phyloP scores from a whole-genome alignment of 129 eudicot genomes.

The Centella asiatica region DNA sequence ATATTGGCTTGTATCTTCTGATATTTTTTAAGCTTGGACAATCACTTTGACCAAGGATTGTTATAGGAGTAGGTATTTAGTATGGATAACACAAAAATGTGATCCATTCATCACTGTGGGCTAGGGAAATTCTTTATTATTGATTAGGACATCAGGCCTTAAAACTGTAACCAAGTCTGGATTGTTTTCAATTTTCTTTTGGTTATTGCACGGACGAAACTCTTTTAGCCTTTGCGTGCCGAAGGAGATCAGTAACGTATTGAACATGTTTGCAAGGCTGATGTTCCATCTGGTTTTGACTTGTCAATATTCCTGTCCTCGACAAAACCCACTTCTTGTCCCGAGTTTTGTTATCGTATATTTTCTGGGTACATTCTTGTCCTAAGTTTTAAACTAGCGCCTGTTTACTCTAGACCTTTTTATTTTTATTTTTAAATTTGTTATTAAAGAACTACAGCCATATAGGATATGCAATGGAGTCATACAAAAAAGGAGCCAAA shows the following conservation, averaged over 20 bases:
- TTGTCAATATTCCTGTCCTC: neutral
- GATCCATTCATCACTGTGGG: neutral
- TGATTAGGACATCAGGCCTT: constrained; percentile 8
- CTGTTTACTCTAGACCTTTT: neutral
- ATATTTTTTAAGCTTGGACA: neutral
- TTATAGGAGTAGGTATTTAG: neutral
- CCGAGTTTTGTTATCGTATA: too few species aligned
- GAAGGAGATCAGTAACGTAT: neutral
- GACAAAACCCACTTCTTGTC: neutral
- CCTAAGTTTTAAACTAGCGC: neutral
- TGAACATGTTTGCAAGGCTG: neutral
- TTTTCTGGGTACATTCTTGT: too few species aligned
- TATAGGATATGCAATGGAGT: neutral
- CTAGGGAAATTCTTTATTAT: neutral
- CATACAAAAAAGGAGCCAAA: constrained; percentile 10
- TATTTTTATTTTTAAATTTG: too few species aligned
- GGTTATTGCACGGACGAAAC: neutral
- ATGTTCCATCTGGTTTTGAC: neutral
- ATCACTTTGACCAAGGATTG: neutral
- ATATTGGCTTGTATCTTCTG: neutral
- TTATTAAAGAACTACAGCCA: too few species aligned
- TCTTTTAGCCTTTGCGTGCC: neutral
- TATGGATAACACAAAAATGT: constrained; percentile 19
- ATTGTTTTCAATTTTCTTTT: neutral
- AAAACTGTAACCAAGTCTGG: constrained; percentile 1